Percentiles rank a stretch among this genome's conserved stretches.
phyloP scores from a whole-genome alignment of 208 protist genomes.

The Jaenimonas drosophilae region DNA sequence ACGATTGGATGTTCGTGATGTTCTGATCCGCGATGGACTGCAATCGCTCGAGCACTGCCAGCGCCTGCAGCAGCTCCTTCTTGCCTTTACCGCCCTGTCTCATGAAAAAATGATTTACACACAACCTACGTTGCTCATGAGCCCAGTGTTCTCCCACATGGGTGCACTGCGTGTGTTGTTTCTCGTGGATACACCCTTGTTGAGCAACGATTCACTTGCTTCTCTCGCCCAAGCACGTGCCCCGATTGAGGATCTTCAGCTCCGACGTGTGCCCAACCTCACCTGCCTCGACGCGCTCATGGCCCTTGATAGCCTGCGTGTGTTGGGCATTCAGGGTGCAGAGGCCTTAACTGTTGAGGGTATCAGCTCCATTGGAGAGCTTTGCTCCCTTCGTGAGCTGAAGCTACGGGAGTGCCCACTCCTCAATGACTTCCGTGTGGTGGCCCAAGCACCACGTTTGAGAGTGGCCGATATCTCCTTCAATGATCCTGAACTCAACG shows the following conservation, averaged over 20 bases:
- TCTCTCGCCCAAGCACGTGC: neutral
- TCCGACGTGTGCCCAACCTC: neutral
- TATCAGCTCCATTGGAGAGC: too few relatives aligned
- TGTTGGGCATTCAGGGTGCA: neutral
- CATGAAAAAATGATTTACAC: neutral
- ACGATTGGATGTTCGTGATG: neutral
- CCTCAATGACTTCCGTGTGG: too few relatives aligned
- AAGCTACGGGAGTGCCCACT: too few relatives aligned
- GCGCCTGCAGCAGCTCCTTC: neutral
- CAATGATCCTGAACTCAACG: too few relatives aligned
- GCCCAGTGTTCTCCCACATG: neutral
- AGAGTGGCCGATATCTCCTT: too few relatives aligned
- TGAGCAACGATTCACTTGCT: neutral
- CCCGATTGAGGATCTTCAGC: neutral
- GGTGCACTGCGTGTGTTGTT: neutral
- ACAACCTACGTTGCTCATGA: neutral
- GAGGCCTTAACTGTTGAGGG: neutral
- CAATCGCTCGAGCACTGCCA: neutral
- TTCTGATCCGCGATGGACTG: conserved; percentile 1
- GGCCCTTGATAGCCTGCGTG: neutral
- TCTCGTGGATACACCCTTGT: neutral
- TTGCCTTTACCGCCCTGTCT: neutral
- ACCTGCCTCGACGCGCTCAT: neutral
- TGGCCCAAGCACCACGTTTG: too few relatives aligned
- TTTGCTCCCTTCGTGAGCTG: too few relatives aligned